Conservation (phyloP, 176 grass and related monocot genomes). For the Paspalum vaginatum region DNA sequence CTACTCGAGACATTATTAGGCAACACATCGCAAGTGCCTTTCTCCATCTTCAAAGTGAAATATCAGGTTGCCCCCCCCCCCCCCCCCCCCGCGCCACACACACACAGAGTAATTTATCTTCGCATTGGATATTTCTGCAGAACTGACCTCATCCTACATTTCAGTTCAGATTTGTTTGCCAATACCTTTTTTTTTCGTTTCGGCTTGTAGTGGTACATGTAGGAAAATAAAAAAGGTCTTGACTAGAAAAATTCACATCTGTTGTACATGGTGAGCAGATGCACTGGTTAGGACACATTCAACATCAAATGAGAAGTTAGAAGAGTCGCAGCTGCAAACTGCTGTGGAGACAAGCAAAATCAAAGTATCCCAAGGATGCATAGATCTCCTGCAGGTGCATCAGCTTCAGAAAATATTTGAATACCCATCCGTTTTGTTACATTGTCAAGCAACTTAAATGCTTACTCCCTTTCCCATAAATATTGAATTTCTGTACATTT, state of each 20-base stretch:
- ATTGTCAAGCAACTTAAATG: conserved; percentile 34
- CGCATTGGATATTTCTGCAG: conserved; percentile 19
- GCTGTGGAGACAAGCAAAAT: conserved; percentile 76
- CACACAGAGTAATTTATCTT: conserved; percentile 35
- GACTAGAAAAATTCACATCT: conserved; percentile 32
- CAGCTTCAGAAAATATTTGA: conserved; percentile 7
- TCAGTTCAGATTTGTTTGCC: conserved; percentile 19
- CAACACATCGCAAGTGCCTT: conserved; percentile 77
- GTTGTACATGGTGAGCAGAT: conserved; percentile 64
- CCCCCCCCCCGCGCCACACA: too few species aligned
- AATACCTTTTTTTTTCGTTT: conserved; percentile 38
- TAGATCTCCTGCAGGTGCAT: conserved; percentile 91
- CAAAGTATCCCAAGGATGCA: conserved; percentile 78
- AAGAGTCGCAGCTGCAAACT: conserved; percentile 75
- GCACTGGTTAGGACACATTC: conserved; percentile 56
- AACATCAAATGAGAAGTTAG: conserved; percentile 50
- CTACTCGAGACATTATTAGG: conserved; percentile 78
- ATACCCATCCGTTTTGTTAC: conserved; percentile 6
- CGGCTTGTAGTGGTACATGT: conserved; percentile 27
- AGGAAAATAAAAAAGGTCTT: conserved; percentile 17
- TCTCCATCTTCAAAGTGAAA: conserved; percentile 86
- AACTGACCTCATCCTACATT: conserved; percentile 17
- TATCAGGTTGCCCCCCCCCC: conserved; percentile 67
- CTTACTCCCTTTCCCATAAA: background rate
- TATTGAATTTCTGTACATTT: too few species aligned